Evolutionary conservation across 306 rosid species (phyloP), one percentile per base, ranked within the genome.

Genomic region (Dicorynia guianensis): DNA sequence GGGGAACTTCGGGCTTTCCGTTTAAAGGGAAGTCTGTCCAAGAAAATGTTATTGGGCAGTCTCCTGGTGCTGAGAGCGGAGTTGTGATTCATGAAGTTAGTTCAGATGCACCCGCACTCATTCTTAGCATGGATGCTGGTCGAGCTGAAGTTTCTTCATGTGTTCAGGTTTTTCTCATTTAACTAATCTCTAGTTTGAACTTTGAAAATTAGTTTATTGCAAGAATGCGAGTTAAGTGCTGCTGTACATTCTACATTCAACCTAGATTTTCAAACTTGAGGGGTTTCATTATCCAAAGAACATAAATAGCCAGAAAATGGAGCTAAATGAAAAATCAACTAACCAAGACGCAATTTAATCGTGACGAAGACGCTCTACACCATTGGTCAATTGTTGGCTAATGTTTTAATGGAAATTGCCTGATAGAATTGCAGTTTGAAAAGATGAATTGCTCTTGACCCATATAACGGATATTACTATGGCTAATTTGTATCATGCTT

Each of bases 1-100:
- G 57, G 11, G 90, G 72, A 71, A 69, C 89, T 59, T 85, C 93
- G 13, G 78, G 75, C 75, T 64, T 79, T 69, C 69, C 83, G 15
- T 35, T 62, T 5, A 82, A 88, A 76, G 93, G 90, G 20, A 89
- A 85, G 76, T 82, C 81, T 34, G 79, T 88, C 39, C 82, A 78
- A 57, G 93, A 89, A 72, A 81, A 73, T 79, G 77, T 47, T 61
- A 53, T 64, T 59, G 86, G 57, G 72, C 78, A 63, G 68, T 71
- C 87, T 36, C 76, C 68, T 38, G 40, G 67, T 55, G 79, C 77
- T 46, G 77, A 62, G 35, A 76, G 56, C 38, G 85, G 68, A 39
- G 64, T 63, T 48, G 72, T 63, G 12, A 76, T 47, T 49, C 80
- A 49, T 67, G 89, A 87, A 56, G 64, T 81, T 77, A 60, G 80